Base-by-base conservation (phyloP, 2,329 filamentous ascomycete genomes). In the Pleomassaria siparia region DNA sequence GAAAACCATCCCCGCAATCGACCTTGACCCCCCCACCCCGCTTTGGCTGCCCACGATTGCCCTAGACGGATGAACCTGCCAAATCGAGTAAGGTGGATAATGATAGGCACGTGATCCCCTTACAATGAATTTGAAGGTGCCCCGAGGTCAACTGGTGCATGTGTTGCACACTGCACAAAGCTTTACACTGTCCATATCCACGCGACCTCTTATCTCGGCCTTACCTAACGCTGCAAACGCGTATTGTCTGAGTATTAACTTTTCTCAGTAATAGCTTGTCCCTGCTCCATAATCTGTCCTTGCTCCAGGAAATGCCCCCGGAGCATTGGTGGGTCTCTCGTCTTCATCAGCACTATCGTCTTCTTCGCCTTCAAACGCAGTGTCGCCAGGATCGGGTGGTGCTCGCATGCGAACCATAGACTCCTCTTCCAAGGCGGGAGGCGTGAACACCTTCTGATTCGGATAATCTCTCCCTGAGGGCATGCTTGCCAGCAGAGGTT, bases 391-490 rank as follows among this genome's bases (percentile, higher is more conserved):
- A 46, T 80, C 77, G 3, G 78, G 77, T 3, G 80, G 79, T 15
- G 78, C 81, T 46, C 82, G 74, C 79, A 86, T 81, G 11, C 73
- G 72, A 9, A 74, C 61, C 10, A 97, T 73, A 0, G 81, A 74
- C 22, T 85, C 80, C 10, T 79, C 75, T 35, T 87, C 87, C 10
- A 96, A 72, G 1, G 72, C 67, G 0, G 87, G 87, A 0, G 83
- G 80, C 6, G 80, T 75, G 58, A 85, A 96, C 1, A 83, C 77
- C 60, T 85, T 86, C 28, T 89, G 75, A 0, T 77, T 80, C 44
- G 95, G 87, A 44, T 96, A 90, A 61, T 96, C 91, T 53, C 92
- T 83, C 1, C 92, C 92, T 1, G 88, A 92, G 0, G 94, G 92
- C 75, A 97, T 87, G 51, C 83, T 85, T 6, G 88, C 81, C 4